Evolutionary conservation across 768 basidiomycete genomes (phyloP), one percentile per base, ranked within the genome.

Genomic region (Auriscalpium vulgare): DNA sequence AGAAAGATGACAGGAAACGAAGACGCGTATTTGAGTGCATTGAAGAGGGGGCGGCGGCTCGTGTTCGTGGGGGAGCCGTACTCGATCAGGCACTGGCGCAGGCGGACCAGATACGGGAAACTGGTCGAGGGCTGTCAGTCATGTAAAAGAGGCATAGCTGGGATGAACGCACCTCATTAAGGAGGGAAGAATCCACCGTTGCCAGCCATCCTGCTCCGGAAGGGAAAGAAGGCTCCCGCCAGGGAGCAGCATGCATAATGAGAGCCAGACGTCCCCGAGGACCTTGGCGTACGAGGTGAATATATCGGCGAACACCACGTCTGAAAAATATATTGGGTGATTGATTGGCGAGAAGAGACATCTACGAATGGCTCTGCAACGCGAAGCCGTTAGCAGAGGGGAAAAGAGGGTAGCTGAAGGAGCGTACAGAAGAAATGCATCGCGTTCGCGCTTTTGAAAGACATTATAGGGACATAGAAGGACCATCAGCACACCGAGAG

Each of bases 281-380:
- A 99, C 93, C 74, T 97, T 97, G 37, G 97, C 95, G 65, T 91
- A 95, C 2, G 95, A 97, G 2, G 97, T 99, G 65, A 95, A 81
- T 58, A 98, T 83, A 76, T 98, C 97, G 57, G 95, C 95, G 56
- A 95, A 83, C 46, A 98, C 81, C 21, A 99, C 83, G 68, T 99
- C 97, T 34, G 85, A 84, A 71, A 99, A 99, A 68, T 85, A 83
- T 43, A 93, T 77, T 5, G 86, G 81, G 44, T 76, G 74, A 52
- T 76, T 74, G 43, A 75, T 65, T 1, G 82, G 72, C n/a, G 87
- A 80, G 51, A 85, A 78, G 21, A 93, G 63, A 65, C 92, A 97
- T 59, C 95, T 79, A 47, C 79, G 75, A 46, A 92, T 65, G 11
- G 88, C 72, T 63, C 95, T 97, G 62, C 21, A 37, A 44, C 44